Evolutionary conservation across 805 yeast genomes (phyloP).

Genomic region (Ogataea pilisensis): DNA sequence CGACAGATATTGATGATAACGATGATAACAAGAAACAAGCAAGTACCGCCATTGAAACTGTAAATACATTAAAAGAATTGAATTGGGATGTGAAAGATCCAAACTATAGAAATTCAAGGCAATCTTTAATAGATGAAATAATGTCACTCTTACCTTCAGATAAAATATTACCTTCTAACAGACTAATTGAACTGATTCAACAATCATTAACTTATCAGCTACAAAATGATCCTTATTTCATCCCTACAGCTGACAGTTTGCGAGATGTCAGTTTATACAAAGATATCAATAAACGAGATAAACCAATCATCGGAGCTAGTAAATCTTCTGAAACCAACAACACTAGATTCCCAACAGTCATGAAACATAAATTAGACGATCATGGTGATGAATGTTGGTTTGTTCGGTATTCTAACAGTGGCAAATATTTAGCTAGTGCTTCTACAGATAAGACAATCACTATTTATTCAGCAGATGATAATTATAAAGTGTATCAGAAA

Average conservation of each 20-base stretch:
- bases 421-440: constrained; percentile 71
- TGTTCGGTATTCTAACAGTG: constrained; percentile 71
- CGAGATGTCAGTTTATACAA: constrained; percentile 15
- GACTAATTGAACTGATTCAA: constrained; percentile 45
- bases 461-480: constrained; percentile 59
- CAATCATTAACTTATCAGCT: constrained; percentile 50
- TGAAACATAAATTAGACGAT: constrained; percentile 41
- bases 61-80: constrained; percentile 10
- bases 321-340: too few relatives aligned
- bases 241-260: constrained; percentile 16
- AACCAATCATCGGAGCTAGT: constrained; percentile 6
- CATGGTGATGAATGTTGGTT: constrained; percentile 84
- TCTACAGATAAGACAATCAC: constrained; percentile 62
- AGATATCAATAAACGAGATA: constrained; percentile 16
- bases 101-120: constrained; percentile 32
- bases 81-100: constrained; percentile 14
- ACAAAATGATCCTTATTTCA: constrained; percentile 19
- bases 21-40: too few relatives aligned
- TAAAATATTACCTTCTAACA: constrained; percentile 40
- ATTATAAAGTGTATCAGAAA: constrained; percentile 35
- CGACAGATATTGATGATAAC: background rate
- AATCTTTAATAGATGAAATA: constrained; percentile 37
- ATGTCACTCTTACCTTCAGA: constrained; percentile 46
- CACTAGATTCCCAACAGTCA: constrained; percentile 41
- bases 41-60: too few relatives aligned